Base-by-base conservation (phyloP, 2,329 filamentous ascomycete species). In the Pestalotiopsis sp. region DNA sequence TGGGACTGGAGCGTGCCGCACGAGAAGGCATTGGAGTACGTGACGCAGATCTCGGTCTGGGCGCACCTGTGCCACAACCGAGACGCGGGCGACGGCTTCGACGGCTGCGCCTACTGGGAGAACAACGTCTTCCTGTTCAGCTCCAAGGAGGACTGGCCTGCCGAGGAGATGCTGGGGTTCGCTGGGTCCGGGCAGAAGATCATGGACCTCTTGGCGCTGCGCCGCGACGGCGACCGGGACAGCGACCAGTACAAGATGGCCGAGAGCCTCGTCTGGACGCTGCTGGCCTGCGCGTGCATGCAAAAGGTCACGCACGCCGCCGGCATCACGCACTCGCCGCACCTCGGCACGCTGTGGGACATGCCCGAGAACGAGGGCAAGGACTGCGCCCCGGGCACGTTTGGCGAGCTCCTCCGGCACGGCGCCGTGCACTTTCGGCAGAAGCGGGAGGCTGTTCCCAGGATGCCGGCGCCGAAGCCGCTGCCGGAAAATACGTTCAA, bases 1-100 rank as follows among this genome's bases (percentile, higher is more conserved):
- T 79, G 75, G 76, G 76, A 78, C 17, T 82, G 76, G 72, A 78
- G 78, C 9, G 75, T 76, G 2, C 75, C 77, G 2, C 69, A 73
- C 6, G 66, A 72, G 1, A 76, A 74, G 0, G 67, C 81, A 0
- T 66, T 81, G 36, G 81, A 82, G 14, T 84, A 84, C 62, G 76
- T 81, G 7, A 73, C 75, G 1, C 82, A 83, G 57, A 36, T 82
- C 38, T 69, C 82, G 4, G 76, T 77, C 13, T 84, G 81, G 81
- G 67, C 73, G 6, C 73, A 75, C 2, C 56, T 78, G 38, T 68
- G 67, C 59, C 72, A 73, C 68, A 68, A 78, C 2, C 70, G 77
- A 20, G 72, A 76, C 23, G 52, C 68, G 0, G 70, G 70, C 20
- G 74, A 74, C 41, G 75, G 75, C 0, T 78, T 77, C 66, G 71